Evolutionary conservation across 768 basidiomycete species (phyloP), one percentile per base, ranked within the genome.

Genomic region (Lepiota venenata): DNA sequence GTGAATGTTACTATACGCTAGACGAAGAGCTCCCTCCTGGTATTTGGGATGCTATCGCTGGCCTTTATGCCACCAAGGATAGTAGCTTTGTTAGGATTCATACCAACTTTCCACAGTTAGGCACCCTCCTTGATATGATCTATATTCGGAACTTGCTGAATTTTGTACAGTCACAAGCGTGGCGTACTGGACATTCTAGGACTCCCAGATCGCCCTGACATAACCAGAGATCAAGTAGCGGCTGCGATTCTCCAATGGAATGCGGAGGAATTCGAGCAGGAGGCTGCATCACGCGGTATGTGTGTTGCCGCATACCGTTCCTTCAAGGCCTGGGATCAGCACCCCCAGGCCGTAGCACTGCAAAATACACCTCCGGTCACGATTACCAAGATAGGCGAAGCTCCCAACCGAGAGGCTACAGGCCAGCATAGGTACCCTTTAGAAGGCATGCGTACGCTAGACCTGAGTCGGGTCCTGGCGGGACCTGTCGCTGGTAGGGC

Each of bases 101-200:
- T 56, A 83, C 83, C 16, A 85, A 85, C 52, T 85, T 85, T 61
- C 79, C 83, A 36, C 84, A 85, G 83, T n/a, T 82, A 71, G 64
- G 63, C 50, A 3, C 15, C 22, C 18, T 47, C 9, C 25, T 25
- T 47, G n/a, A n/a, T n/a, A 21, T 14, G 16, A 27, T 40, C 39
- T 15, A 37, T 51, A 27, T 25, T 46, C 36, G 4, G 2, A 35
- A n/a, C n/a, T n/a, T 16, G 4, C 42, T 29, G 32, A 41, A 57
- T 22, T 38, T 20, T 35, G 14, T 12, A 8, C 11, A 83, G 83
- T 55, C 83, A 85, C 59, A 69, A 76, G 20, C 65, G 66, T 11
- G 81, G 80, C 6, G 76, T 83, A 41, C 63, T 83, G 0, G 58
- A 68, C n/a, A 72, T 82, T 41, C 69, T 84, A 9, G 38, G 60